Evolutionary conservation across 257 asterid species (phyloP).

Genomic region (Solanum lycopersicoides): DNA sequence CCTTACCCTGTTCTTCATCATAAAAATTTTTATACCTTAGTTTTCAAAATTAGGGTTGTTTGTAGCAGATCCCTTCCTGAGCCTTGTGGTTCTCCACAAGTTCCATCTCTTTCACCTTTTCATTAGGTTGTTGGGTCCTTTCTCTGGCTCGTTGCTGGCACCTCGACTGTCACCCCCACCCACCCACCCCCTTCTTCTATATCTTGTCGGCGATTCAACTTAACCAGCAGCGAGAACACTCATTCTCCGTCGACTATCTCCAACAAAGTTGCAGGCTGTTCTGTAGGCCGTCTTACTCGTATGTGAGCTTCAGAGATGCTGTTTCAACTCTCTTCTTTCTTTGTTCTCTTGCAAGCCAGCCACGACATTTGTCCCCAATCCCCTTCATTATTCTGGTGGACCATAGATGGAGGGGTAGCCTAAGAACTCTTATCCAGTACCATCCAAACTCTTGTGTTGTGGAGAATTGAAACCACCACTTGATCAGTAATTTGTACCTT

Average conservation of each 20-base stretch:
- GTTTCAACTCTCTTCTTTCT: background rate
- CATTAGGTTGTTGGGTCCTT: background rate
- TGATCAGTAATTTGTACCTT: too few species aligned
- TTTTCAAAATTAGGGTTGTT: too few species aligned
- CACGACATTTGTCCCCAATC: too few species aligned
- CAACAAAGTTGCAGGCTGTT: background rate
- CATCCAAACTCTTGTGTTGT: background rate
- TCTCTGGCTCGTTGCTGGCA: too few species aligned
- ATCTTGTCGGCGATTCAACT: background rate
- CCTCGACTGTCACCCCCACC: background rate
- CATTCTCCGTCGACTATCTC: background rate
- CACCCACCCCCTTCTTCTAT: too few species aligned
- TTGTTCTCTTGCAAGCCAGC: background rate
- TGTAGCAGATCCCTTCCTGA: too few species aligned
- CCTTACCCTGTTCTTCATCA: too few species aligned
- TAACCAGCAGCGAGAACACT: background rate
- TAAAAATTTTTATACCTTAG: too few species aligned
- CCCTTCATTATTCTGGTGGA: background rate
- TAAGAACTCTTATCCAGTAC: background rate
- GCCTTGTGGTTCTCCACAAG: too few species aligned
- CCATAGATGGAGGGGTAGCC: background rate
- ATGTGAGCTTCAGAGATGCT: background rate
- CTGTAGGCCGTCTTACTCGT: background rate
- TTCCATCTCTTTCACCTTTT: too few species aligned
- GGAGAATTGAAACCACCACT: background rate